A percentile compares a stretch with the other conserved stretches of the same genome.
Evolutionary conservation across 1,284 basidiomycete genomes (phyloP).

Genomic region (Austropuccinia psidii): DNA sequence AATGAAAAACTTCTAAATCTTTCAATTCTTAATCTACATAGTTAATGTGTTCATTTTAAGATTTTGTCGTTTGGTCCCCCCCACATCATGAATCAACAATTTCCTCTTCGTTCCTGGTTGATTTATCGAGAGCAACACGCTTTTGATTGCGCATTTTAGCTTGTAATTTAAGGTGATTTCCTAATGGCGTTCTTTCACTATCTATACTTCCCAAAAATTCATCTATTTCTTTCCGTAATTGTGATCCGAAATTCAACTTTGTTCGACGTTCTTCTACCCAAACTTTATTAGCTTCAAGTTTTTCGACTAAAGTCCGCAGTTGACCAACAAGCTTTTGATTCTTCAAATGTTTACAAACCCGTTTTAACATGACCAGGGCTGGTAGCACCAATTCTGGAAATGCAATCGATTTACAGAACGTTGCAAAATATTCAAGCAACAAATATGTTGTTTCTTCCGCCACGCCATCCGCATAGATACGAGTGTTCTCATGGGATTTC

Average conservation of each 20-base stretch:
- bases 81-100: neutral
- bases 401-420: slow-evolving; percentile 64
- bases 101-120: neutral
- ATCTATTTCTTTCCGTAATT: neutral
- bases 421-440: slow-evolving; percentile 67
- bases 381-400: slow-evolving; percentile 93
- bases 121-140: slow-evolving; percentile 14
- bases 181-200: neutral
- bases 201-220: slow-evolving; percentile 1
- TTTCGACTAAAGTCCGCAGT: slow-evolving; percentile 18
- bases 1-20: no score
- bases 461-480: slow-evolving; percentile 73
- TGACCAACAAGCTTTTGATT: slow-evolving; percentile 8
- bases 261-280: slow-evolving; percentile 5
- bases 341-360: slow-evolving; percentile 55
- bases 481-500: slow-evolving; percentile 78
- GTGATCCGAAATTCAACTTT: slow-evolving; percentile 5
- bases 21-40: no score
- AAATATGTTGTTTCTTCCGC: slow-evolving; percentile 72
- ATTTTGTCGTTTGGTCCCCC: no score
- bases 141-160: slow-evolving; percentile 23
- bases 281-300: slow-evolving; percentile 21
- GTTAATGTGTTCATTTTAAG: no score
- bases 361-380: slow-evolving; percentile 64
- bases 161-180: slow-evolving; percentile 15